phyloP scores from a whole-genome alignment of 2,329 filamentous ascomycete genomes.

The Emergomyces pasteurianus region DNA sequence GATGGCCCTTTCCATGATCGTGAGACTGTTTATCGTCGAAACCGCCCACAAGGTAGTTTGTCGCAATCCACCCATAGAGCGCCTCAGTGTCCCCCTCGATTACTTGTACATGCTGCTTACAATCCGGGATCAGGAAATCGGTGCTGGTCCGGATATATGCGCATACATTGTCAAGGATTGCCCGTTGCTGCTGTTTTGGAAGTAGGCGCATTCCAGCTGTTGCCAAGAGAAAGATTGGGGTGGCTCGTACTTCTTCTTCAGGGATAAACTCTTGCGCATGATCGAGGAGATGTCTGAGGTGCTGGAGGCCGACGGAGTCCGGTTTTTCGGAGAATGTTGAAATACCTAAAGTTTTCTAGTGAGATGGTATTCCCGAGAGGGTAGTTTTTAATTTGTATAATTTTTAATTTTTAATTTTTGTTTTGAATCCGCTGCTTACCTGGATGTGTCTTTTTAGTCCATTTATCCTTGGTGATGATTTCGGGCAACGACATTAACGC shows the following conservation, averaged over 20 bases:
- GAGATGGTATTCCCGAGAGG: neutral
- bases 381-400: no score
- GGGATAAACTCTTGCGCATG: conserved; percentile 75
- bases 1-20: conserved; percentile 72
- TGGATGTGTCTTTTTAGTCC: conserved; percentile 89
- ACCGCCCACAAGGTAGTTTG: conserved; percentile 86
- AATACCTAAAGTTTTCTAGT: conserved; percentile 42
- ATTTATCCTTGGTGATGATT: conserved; percentile 70
- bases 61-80: conserved; percentile 92
- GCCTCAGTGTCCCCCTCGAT: conserved; percentile 94
- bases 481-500: conserved; percentile 61
- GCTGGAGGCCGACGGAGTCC: conserved; percentile 64
- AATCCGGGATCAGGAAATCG: conserved; percentile 78
- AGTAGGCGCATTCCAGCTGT: conserved; percentile 91
- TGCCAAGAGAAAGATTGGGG: conserved; percentile 87
- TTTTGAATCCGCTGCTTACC: conserved; percentile 38
- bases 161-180: conserved; percentile 68
- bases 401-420: no score
- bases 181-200: conserved; percentile 57
- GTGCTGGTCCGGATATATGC: conserved; percentile 66
- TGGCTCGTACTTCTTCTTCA: conserved; percentile 61
- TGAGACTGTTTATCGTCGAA: conserved; percentile 69
- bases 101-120: conserved; percentile 77
- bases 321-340: conserved; percentile 77
- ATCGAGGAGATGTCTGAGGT: conserved; percentile 66